phyloP scores from a whole-genome alignment of 140 eudicot genomes.

The Oenanthe javanica region DNA sequence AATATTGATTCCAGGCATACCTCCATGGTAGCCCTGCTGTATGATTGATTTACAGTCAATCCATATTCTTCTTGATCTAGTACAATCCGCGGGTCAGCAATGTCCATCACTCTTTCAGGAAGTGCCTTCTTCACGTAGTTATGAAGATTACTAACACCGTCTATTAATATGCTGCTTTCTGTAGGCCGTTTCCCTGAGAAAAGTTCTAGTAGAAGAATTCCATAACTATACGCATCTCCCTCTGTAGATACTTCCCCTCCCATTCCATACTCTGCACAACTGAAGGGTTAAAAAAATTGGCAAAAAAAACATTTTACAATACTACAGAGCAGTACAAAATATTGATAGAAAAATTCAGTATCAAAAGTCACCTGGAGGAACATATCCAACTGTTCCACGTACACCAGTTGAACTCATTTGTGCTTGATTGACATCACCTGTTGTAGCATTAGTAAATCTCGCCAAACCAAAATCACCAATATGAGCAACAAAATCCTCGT shows the following conservation, averaged over 20 bases:
- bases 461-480: background rate
- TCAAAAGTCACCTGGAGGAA: background rate
- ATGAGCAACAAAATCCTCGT: background rate
- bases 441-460: background rate
- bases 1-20: background rate
- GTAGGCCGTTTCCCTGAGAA: background rate
- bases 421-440: background rate
- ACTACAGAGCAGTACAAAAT: background rate
- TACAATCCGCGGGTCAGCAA: background rate
- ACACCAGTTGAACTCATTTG: background rate
- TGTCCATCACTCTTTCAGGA: too few species aligned
- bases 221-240: background rate
- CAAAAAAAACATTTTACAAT: background rate
- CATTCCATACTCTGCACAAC: constrained; percentile 3
- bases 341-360: too few species aligned
- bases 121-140: too few species aligned
- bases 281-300: background rate
- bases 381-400: too few species aligned
- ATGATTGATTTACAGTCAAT: background rate
- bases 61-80: background rate
- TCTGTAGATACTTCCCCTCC: background rate
- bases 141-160: too few species aligned
- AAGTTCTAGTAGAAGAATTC: background rate
- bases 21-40: background rate
- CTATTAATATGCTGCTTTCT: too few species aligned